Percentiles rank a stretch among this genome's conserved stretches.
These are phyloP conservation scores for Xylariaceae sp. DNA, from an alignment of 2,329 filamentous ascomycete genomes.

Conservation along the genomic window DNA sequence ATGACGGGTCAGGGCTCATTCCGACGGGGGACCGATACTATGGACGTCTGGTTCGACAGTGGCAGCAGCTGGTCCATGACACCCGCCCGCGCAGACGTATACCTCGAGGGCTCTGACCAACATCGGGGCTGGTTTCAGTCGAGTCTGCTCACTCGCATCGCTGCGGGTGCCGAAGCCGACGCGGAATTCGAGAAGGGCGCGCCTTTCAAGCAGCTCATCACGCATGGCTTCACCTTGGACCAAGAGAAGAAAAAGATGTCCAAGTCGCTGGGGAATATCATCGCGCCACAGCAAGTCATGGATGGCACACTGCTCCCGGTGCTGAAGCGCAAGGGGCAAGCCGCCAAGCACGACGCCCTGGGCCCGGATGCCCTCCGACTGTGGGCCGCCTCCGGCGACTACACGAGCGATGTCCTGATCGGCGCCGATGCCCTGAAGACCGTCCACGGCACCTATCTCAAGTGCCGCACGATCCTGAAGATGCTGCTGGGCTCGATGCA, in stretches of 20 bases:
- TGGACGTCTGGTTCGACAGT: constrained; percentile 99
- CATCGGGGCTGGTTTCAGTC: constrained; percentile 99
- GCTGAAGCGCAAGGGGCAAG: constrained; percentile 53
- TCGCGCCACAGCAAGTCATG: constrained; percentile 77
- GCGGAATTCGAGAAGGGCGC: constrained; percentile 33
- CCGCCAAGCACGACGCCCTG: constrained; percentile 56
- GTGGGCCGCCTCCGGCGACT: constrained; percentile 89
- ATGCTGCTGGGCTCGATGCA: constrained; percentile 76
- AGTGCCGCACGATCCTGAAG: constrained; percentile 84
- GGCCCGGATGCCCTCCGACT: constrained; percentile 82
- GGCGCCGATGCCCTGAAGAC: constrained; percentile 69
- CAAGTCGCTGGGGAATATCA: constrained; percentile 87
- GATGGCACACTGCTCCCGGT: constrained; percentile 70
- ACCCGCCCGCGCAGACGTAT: constrained; percentile 64
- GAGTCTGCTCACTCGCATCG: constrained; percentile 78
- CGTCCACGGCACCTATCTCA: constrained; percentile 69
- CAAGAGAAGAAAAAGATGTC: constrained; percentile 95
- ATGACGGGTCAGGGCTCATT: constrained; percentile 47
- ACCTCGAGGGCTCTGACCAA: constrained; percentile 90
- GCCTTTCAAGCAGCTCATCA: constrained; percentile 85
- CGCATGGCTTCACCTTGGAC: constrained; percentile 91
- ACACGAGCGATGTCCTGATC: constrained; percentile 79
- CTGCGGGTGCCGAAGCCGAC: constrained; percentile 43
- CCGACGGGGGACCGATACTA: constrained; percentile 79
- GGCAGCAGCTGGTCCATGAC: constrained; percentile 80